A percentile compares a stretch with the other conserved stretches of the same genome.
phyloP scores from a whole-genome alignment of 495 filamentous ascomycete genomes.

The Penicillium cinerascens region DNA sequence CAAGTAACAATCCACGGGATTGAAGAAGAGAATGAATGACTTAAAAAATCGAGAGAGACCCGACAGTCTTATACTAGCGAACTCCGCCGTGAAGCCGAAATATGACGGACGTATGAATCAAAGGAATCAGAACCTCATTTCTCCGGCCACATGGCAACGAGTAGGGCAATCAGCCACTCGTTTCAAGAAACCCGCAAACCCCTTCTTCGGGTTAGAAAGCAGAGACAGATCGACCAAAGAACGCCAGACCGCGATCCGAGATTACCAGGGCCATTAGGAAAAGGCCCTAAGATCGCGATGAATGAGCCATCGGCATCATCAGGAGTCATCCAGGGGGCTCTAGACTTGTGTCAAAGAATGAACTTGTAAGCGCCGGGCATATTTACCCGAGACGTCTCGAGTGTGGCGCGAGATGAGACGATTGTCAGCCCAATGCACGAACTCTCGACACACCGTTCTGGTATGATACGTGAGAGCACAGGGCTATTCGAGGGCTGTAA shows the following conservation, averaged over 20 bases:
- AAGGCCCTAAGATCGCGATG: no score
- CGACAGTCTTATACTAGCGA: no score
- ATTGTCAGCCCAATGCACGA: not conserved
- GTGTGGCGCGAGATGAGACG: not conserved
- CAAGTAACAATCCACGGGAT: constrained; percentile 1
- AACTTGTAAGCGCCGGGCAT: not conserved
- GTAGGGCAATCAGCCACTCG: not conserved
- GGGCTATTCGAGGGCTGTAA: not conserved
- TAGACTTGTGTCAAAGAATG: not conserved
- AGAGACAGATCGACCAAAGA: not conserved
- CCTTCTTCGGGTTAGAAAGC: not conserved
- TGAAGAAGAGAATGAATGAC: not conserved
- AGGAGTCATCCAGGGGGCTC: not conserved
- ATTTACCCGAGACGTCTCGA: not conserved
- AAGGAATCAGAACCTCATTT: constrained; percentile 6
- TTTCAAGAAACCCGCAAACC: constrained; percentile 1
- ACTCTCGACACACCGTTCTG: not conserved
- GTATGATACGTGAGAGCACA: not conserved
- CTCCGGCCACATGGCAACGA: not conserved
- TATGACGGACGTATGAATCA: not conserved
- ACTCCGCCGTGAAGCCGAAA: no score
- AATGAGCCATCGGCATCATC: no score
- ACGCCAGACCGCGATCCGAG: not conserved
- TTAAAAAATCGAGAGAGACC: no score
- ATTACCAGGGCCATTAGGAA: not conserved